Percentiles rank a stretch among this genome's conserved stretches.
These are phyloP conservation scores for Naganishia onofrii DNA, from an alignment of 768 basidiomycete species.

Conservation along the genomic window DNA sequence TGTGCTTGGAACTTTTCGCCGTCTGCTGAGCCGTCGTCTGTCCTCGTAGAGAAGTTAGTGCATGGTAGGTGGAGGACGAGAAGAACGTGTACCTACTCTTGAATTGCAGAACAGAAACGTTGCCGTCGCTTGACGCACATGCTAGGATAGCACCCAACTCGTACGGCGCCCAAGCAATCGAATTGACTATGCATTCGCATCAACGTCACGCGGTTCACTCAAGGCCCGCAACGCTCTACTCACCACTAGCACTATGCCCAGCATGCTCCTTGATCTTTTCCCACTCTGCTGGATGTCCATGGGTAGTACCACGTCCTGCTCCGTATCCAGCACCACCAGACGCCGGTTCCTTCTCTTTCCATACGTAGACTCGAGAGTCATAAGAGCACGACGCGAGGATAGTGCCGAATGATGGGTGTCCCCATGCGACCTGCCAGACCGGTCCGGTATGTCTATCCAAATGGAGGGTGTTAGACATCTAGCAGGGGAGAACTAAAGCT, in stretches of 20 bases:
- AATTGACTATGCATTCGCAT: conserved; percentile 70
- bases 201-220: conserved; percentile 39
- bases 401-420: conserved; percentile 92
- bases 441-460: conserved; percentile 86
- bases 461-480: background rate
- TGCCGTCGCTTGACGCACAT: conserved; percentile 95
- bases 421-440: conserved; percentile 98
- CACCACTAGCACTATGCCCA: conserved; percentile 88
- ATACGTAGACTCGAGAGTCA: conserved; percentile 95
- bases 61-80: background rate
- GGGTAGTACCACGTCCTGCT: conserved; percentile 37
- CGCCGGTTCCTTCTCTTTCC: conserved; percentile 67
- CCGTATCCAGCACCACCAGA: conserved; percentile 39
- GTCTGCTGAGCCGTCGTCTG: conserved; percentile 95
- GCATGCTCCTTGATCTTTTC: conserved; percentile 93
- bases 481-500: background rate
- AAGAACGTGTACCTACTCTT: conserved; percentile 65
- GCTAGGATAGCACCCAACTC: conserved; percentile 94
- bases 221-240: no score
- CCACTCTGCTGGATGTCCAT: conserved; percentile 64
- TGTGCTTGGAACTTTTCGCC: conserved; percentile 94
- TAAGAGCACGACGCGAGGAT: conserved; percentile 98
- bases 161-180: conserved; percentile 98
- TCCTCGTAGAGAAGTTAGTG: background rate
- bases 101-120: conserved; percentile 92